These are phyloP conservation scores for Meyerozyma elateridarum DNA, from an alignment of 1,139 yeast species.

Conservation along the genomic window DNA sequence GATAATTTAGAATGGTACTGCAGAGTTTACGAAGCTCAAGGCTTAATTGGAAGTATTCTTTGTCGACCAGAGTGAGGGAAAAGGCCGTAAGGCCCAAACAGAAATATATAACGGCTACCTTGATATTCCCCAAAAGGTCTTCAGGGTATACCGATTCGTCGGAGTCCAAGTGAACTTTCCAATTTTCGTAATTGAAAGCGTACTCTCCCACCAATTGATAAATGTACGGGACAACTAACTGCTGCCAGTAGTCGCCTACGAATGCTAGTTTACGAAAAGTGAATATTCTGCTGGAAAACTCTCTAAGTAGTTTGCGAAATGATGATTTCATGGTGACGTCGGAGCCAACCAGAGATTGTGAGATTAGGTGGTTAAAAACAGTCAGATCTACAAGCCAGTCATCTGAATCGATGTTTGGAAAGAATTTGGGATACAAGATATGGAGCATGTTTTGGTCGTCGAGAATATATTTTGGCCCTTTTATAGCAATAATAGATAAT, in stretches of 20 bases:
- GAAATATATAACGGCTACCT: slow-evolving; percentile 23
- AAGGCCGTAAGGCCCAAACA: slow-evolving; percentile 28
- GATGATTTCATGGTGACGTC: slow-evolving; percentile 4
- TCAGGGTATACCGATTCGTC: slow-evolving; percentile 8
- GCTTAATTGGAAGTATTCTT: slow-evolving; percentile 25
- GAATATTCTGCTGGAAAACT: slow-evolving; percentile 1
- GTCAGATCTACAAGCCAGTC: slow-evolving; percentile 33
- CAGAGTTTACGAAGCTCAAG: slow-evolving; percentile 37
- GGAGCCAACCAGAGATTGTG: slow-evolving; percentile 4
- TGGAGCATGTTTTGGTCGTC: slow-evolving; percentile 44
- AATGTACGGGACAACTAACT: slow-evolving; percentile 27
- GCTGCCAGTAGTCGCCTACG: slow-evolving; percentile 25
- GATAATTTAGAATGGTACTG: slow-evolving; percentile 11
- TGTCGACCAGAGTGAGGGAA: neutral
- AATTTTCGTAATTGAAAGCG: slow-evolving; percentile 19
- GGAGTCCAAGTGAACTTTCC: slow-evolving; percentile 14
- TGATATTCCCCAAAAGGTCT: slow-evolving; percentile 18
- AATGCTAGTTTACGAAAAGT: slow-evolving; percentile 22
- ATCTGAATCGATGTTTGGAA: slow-evolving; percentile 42
- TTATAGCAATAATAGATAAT: slow-evolving; percentile 39
- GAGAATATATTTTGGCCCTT: slow-evolving; percentile 34
- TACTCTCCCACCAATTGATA: slow-evolving; percentile 29
- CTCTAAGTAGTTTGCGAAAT: neutral
- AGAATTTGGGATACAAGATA: slow-evolving; percentile 44
- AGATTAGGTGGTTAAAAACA: slow-evolving; percentile 18